These are phyloP conservation scores for Fusarium nygamai DNA, from an alignment of 2,329 filamentous ascomycete genomes.

Conservation along the genomic window DNA sequence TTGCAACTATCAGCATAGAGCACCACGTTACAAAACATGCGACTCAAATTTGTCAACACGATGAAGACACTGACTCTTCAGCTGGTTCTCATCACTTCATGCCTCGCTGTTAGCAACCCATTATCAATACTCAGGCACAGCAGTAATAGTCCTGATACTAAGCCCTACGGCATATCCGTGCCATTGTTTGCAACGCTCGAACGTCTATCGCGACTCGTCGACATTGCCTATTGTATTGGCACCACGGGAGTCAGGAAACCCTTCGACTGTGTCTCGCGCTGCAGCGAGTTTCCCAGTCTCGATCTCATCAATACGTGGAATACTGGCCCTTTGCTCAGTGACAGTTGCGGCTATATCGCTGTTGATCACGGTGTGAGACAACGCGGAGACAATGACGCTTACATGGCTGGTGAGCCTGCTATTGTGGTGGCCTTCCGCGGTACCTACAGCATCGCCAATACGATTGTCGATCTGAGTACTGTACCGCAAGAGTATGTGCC, in stretches of 20 bases:
- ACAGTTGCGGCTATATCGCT: constrained; percentile 93
- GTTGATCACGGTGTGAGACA: constrained; percentile 70
- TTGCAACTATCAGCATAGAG: neutral
- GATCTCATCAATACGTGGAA: constrained; percentile 88
- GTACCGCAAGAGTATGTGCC: constrained; percentile 91
- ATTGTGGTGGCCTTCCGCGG: constrained; percentile 92
- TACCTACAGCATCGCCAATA: constrained; percentile 93
- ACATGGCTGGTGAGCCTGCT: constrained; percentile 40
- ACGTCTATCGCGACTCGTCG: constrained; percentile 88
- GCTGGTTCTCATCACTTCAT: constrained; percentile 21
- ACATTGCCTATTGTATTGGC: constrained; percentile 94
- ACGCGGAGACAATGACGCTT: constrained; percentile 18
- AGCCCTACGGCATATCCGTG: constrained; percentile 55
- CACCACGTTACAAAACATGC: constrained; percentile 17
- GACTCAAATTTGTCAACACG: neutral
- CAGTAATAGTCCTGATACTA: neutral
- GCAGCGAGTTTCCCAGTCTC: constrained; percentile 82
- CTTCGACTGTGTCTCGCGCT: constrained; percentile 86
- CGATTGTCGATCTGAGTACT: constrained; percentile 88
- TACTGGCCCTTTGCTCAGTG: constrained; percentile 84
- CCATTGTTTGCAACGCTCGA: constrained; percentile 81
- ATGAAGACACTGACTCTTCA: constrained; percentile 28
- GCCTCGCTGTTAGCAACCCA: constrained; percentile 14
- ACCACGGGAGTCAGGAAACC: constrained; percentile 82
- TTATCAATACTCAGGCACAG: constrained; percentile 21